A percentile compares a stretch with the other conserved stretches of the same genome.
Conservation (phyloP, 2,329 filamentous ascomycete species). For the Arthroderma uncinatum region DNA sequence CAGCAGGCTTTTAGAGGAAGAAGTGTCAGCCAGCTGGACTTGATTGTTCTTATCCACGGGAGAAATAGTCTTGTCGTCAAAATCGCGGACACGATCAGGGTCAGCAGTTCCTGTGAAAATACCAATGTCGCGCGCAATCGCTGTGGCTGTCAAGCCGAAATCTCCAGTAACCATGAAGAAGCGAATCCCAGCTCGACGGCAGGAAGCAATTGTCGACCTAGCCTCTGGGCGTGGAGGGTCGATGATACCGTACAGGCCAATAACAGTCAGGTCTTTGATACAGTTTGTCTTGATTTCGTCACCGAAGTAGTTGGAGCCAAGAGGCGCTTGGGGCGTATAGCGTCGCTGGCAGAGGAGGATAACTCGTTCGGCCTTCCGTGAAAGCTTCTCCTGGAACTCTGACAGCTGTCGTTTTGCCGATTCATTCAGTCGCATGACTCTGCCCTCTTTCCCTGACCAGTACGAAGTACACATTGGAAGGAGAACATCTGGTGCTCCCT, state of each 20-base stretch:
- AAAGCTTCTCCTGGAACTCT: conserved; percentile 55
- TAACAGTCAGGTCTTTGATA: conserved; percentile 39
- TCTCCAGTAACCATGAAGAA: conserved; percentile 55
- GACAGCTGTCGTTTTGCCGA: conserved; percentile 41
- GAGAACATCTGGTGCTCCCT: conserved; percentile 66
- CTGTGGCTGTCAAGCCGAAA: conserved; percentile 61
- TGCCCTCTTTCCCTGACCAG: conserved; percentile 48
- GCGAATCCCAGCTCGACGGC: conserved; percentile 1
- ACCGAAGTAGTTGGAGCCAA: conserved; percentile 37
- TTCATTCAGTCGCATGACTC: conserved; percentile 40
- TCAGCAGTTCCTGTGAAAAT: conserved; percentile 63
- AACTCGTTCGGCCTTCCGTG: conserved; percentile 56
- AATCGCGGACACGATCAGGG: conserved; percentile 40
- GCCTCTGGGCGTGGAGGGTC: conserved; percentile 58
- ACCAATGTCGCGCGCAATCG: conserved; percentile 61
- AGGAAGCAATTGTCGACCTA: conserved; percentile 18
- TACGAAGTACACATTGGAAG: conserved; percentile 55
- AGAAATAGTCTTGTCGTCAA: conserved; percentile 42
- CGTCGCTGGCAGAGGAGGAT: conserved; percentile 54
- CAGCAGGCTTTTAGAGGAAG: conserved; percentile 44
- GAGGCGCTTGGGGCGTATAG: conserved; percentile 42
- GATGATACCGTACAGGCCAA: conserved; percentile 49
- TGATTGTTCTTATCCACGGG: conserved; percentile 9
- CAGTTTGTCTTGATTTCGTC: conserved; percentile 48
- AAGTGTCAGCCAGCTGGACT: conserved; percentile 15